Percentiles rank a stretch among this genome's conserved stretches.
These are phyloP conservation scores for Moesziomyces parantarcticus DNA, from an alignment of 1,284 basidiomycete species.

Conservation along the genomic window DNA sequence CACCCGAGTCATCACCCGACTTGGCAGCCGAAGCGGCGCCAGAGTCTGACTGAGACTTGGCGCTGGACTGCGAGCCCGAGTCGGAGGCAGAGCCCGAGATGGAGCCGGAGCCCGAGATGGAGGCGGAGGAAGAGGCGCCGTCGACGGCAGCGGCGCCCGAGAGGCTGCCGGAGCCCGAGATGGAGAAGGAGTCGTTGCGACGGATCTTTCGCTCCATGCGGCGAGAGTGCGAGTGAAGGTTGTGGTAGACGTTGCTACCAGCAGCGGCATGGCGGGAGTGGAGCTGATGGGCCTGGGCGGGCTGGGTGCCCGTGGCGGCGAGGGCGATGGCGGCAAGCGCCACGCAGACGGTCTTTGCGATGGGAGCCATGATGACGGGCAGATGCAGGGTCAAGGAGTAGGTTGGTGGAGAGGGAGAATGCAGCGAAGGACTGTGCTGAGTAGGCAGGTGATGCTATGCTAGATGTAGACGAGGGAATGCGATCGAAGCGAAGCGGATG, in stretches of 20 bases:
- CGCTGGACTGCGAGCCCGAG: constrained; percentile 13
- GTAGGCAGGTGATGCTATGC: constrained; percentile 2
- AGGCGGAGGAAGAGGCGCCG: constrained; percentile 17
- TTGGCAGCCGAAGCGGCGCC: constrained; percentile 12
- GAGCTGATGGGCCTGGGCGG: constrained; percentile 47
- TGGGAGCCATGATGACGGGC: constrained; percentile 42
- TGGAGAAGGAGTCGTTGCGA: constrained; percentile 27
- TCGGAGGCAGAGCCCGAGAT: constrained; percentile 32
- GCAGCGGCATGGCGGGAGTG: constrained; percentile 41
- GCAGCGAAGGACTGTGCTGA: constrained; percentile 5
- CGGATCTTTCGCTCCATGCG: constrained; percentile 54
- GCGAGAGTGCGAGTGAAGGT: constrained; percentile 47
- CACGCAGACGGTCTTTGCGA: constrained; percentile 49
- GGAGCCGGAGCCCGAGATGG: constrained; percentile 20
- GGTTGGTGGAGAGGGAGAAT: constrained; percentile 1
- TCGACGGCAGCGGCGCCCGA: constrained; percentile 8
- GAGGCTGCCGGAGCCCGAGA: constrained; percentile 23
- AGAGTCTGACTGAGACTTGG: constrained; percentile 7
- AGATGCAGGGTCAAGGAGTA: constrained; percentile 1
- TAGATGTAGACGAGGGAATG: constrained; percentile 3
- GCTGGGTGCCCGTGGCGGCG: constrained; percentile 33
- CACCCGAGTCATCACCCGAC: constrained; percentile 3
- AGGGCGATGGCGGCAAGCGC: constrained; percentile 48
- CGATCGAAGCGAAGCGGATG: background rate
- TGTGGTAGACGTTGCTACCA: constrained; percentile 51